Base-by-base conservation (phyloP, 768 basidiomycete species). In the Mycena haematopus region DNA sequence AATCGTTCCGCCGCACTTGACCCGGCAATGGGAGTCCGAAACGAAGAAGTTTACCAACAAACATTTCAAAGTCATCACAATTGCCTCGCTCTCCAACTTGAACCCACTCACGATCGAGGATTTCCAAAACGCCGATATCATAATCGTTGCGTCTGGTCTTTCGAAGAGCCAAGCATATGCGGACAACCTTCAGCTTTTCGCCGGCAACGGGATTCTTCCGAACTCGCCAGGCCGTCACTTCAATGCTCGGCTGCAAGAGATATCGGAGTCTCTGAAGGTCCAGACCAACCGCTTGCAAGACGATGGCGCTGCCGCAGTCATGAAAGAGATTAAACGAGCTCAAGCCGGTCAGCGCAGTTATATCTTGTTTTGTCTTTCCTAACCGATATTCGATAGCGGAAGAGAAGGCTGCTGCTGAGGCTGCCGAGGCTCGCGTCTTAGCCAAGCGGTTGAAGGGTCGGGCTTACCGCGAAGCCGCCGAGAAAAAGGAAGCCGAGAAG, bases 1-100 rank as follows among this genome's bases (percentile, higher is more conserved):
- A 68, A 80, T 96, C 65, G 95, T 97, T 19, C 96, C 96, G 31
- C 88, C 93, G 8, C 96, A 98, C 77, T 80, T 98, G 57, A 90
- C 88, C 15, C 84, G 88, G 47, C 96, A 98, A 72, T 98, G 96
- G 96, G 84, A 84, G 19, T 89, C 89, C 7, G 96, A 98, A 74
- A 86, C 91, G 52, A 75, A 79, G 68, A 95, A 96, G 75, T 98
- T 98, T 74, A 85, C 86, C 3, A 82, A 84, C 7, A 79, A 79
- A 1, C 80, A 79, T 9, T 86, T 90, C 77, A 83, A 83, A 35
- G 84, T 90, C 19, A 78, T 90, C 47, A 82, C 86, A 8, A 82
- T 96, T 62, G 82, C 86, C 6, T 89, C 86, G 0, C 87, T 89
- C 31, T 71, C 84, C 5, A 87, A 91, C 62, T 76, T 96, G 60